A percentile compares a stretch with the other conserved stretches of the same genome.
Conservation (phyloP, 2,329 filamentous ascomycete species). For the Penicillium sp. region DNA sequence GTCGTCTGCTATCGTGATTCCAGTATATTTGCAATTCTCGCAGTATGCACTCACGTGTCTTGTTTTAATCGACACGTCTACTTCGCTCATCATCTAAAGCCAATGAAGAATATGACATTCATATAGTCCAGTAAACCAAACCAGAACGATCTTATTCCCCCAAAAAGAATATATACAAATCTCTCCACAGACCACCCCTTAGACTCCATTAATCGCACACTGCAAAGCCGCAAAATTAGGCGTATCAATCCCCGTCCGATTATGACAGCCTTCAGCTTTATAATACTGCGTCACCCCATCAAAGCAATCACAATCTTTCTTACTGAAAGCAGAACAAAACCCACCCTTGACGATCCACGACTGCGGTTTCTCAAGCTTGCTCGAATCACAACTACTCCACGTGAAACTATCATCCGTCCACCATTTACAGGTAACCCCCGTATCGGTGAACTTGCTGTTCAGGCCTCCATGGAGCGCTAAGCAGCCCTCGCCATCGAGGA, state of each 20-base stretch:
- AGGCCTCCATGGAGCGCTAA: not conserved
- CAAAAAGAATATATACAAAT: not conserved
- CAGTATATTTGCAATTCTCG: not conserved
- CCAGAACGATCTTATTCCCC: not conserved
- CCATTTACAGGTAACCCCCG: slow-evolving; percentile 8
- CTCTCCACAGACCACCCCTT: not conserved
- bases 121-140: not conserved
- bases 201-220: not conserved
- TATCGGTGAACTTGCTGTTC: not conserved
- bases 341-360: slow-evolving; percentile 14
- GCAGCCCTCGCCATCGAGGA: not conserved
- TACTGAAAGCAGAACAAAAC: slow-evolving; percentile 1
- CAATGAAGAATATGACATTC: not conserved
- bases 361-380: not conserved
- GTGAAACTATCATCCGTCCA: slow-evolving; percentile 1
- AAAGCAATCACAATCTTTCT: not conserved
- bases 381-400: slow-evolving; percentile 8
- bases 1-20: not conserved
- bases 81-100: not conserved
- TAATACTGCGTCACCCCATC: not conserved
- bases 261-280: not conserved
- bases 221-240: not conserved
- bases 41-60: not conserved
- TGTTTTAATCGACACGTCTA: not conserved
- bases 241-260: not conserved